phyloP scores from a whole-genome alignment of 23 red algal species.

The Gracilaria domingensis region DNA sequence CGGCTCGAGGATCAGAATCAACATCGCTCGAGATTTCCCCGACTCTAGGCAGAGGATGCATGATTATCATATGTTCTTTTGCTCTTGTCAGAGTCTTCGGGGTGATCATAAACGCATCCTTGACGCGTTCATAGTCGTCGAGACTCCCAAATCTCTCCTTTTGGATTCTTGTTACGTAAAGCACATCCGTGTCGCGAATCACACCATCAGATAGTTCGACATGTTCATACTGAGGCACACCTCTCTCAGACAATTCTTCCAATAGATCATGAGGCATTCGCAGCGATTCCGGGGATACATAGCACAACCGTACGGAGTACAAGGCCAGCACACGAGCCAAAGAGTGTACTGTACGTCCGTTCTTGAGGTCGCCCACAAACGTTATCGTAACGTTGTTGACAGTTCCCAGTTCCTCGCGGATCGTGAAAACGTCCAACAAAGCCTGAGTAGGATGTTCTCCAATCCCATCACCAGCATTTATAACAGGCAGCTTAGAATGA shows the following conservation, averaged over 20 bases:
- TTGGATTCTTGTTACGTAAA: constrained; percentile 96
- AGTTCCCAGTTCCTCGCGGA: constrained; percentile 99
- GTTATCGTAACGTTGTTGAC: constrained; percentile 95
- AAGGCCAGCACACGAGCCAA: constrained; percentile 87
- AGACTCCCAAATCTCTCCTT: constrained; percentile 79
- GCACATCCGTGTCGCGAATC: constrained; percentile 88
- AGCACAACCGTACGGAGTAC: constrained; percentile 84
- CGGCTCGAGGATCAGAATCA: constrained; percentile 95
- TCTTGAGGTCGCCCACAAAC: constrained; percentile 95
- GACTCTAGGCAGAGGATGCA: constrained; percentile 96
- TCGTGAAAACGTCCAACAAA: constrained; percentile 98
- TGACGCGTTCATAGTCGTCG: constrained; percentile 81
- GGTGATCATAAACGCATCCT: constrained; percentile 78
- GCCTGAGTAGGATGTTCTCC: constrained; percentile 99
- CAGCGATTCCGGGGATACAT: constrained; percentile 88
- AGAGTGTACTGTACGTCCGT: constrained; percentile 98
- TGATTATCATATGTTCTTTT: constrained; percentile 98
- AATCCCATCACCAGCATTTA: constrained; percentile 97
- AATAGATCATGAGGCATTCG: constrained; percentile 90
- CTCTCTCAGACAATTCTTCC: constrained; percentile 79
- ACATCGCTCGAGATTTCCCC: constrained; percentile 86
- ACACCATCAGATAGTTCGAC: constrained; percentile 54
- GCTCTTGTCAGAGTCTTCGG: constrained; percentile 88
- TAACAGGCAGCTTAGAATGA: constrained; percentile 70
- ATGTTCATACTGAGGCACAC: constrained; percentile 93